These are phyloP conservation scores for Clarireedia hainanense DNA, from an alignment of 2,329 filamentous ascomycete genomes.

Conservation along the genomic window DNA sequence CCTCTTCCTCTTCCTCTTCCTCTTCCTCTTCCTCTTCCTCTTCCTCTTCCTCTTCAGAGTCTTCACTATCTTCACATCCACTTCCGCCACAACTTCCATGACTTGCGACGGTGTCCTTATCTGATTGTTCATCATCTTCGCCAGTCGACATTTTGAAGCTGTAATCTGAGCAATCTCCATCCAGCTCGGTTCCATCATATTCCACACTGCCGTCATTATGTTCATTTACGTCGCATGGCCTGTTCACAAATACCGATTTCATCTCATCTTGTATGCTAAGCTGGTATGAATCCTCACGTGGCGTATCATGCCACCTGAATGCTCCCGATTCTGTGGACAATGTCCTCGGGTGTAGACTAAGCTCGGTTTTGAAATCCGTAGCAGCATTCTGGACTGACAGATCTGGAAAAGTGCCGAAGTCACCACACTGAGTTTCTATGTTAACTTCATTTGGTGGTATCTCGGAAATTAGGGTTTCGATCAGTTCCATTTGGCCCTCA, in stretches of 20 bases:
- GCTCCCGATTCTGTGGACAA: not conserved
- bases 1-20: not conserved
- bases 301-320: not conserved
- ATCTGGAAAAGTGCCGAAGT: no score
- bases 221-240: not conserved
- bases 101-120: not conserved
- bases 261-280: not conserved
- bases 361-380: not conserved
- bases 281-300: no score
- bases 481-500: no score
- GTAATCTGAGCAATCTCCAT: no score
- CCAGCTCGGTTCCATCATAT: no score
- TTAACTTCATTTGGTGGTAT: no score
- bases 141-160: not conserved
- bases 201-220: not conserved
- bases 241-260: not conserved
- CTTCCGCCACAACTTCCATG: not conserved
- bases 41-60: not conserved
- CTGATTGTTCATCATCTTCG: not conserved
- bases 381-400: no score
- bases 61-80: not conserved
- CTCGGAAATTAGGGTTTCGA: not conserved
- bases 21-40: not conserved
- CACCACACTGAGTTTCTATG: no score
- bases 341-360: not conserved